Conservation (phyloP, 176 grass and related monocot genomes). For the Typha latifolia region DNA sequence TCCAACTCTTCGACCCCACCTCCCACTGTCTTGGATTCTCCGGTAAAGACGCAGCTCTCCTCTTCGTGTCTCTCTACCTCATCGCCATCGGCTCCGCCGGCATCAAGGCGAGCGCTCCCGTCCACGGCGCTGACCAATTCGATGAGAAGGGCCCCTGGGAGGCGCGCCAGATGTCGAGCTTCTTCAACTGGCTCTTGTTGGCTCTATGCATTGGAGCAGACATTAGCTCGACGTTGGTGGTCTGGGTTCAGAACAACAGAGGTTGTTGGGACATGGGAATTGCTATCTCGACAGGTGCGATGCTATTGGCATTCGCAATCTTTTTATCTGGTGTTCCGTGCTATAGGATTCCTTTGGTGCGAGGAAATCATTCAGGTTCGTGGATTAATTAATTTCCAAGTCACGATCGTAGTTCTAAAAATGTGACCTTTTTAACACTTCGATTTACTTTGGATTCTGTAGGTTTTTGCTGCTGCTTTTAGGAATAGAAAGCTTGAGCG, state of each 20-base stretch:
- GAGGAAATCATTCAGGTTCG: slow-evolving; percentile 43
- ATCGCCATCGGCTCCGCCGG: slow-evolving; percentile 55
- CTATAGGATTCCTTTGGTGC: slow-evolving; percentile 37
- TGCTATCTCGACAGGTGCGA: slow-evolving; percentile 25
- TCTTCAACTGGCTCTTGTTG: slow-evolving; percentile 86
- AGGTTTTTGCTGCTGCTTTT: slow-evolving; percentile 43
- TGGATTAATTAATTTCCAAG: not conserved
- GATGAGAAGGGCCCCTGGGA: slow-evolving; percentile 43
- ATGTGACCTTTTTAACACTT: not conserved
- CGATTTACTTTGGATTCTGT: not conserved
- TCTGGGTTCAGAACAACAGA: slow-evolving; percentile 36
- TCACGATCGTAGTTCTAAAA: not conserved
- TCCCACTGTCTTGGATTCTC: slow-evolving; percentile 17
- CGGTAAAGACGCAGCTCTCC: slow-evolving; percentile 21
- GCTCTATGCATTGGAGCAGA: slow-evolving; percentile 29
- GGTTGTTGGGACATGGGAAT: slow-evolving; percentile 53
- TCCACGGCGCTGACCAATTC: slow-evolving; percentile 76
- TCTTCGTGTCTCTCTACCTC: slow-evolving; percentile 47
- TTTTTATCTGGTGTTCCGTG: slow-evolving; percentile 43
- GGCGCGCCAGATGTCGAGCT: slow-evolving; percentile 45
- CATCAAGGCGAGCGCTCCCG: slow-evolving; percentile 52
- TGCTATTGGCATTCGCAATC: slow-evolving; percentile 26
- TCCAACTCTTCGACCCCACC: not conserved
- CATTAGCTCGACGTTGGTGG: slow-evolving; percentile 50
- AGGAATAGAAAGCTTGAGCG: slow-evolving; percentile 35